Percentiles rank a stretch among this genome's conserved stretches.
These are phyloP conservation scores for Wallacemonas sp. DNA, from an alignment of 208 protist species.

Conservation along the genomic window DNA sequence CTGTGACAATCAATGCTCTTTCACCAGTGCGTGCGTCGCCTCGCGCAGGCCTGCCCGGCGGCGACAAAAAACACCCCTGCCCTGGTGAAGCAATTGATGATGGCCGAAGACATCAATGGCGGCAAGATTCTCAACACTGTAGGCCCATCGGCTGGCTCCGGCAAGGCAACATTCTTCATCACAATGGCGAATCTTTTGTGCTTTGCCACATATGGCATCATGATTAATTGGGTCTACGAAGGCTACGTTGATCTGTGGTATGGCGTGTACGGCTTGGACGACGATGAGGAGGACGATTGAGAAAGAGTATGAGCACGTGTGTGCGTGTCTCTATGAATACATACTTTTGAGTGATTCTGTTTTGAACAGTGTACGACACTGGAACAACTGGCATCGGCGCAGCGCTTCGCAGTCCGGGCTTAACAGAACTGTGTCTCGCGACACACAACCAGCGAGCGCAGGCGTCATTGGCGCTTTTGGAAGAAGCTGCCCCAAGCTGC, in stretches of 20 bases:
- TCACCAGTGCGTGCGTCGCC: neutral
- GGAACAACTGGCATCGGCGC: no score
- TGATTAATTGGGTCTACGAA: constrained; percentile 79
- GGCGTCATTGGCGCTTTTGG: no score
- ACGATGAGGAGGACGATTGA: constrained; percentile 67
- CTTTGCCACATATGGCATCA: constrained; percentile 69
- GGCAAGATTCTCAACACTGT: constrained; percentile 24
- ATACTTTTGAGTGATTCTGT: no score
- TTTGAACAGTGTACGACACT: no score
- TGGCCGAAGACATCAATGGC: neutral
- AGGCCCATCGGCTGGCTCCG: constrained; percentile 21
- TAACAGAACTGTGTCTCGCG: no score
- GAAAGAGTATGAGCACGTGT: constrained; percentile 12
- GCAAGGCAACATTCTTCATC: constrained; percentile 24
- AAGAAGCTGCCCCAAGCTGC: no score
- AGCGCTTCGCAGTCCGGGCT: no score
- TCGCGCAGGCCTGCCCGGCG: neutral
- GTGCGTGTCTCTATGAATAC: no score
- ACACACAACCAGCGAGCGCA: no score
- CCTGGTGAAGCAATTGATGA: constrained; percentile 2
- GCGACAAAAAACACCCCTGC: neutral
- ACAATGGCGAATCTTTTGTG: constrained; percentile 39
- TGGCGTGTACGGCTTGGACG: constrained; percentile 69
- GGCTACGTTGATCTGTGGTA: constrained; percentile 81
- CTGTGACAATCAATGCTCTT: constrained; percentile 1